Evolutionary conservation across 2,329 filamentous ascomycete genomes (phyloP), one percentile per base, ranked within the genome.

Genomic region (Colletotrichum graminicola): DNA sequence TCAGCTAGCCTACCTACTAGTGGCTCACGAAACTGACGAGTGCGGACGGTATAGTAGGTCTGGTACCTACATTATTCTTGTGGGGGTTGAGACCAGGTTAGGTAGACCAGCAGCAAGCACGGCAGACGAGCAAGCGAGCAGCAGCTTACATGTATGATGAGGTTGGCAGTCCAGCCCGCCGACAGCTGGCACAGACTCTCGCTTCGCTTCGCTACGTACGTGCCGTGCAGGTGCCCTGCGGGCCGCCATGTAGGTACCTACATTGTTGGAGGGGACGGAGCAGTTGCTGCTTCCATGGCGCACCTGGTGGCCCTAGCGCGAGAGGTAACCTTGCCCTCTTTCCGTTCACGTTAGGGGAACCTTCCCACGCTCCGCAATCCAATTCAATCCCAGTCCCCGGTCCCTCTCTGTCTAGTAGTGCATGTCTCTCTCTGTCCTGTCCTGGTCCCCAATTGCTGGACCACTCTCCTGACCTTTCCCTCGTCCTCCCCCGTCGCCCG

Each of bases 291-390:
- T 71, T 63, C 52, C 34, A 71, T 68, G 59, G 68, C 56, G 59
- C 69, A 47, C 65, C 32, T 7, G 54, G 65, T 68, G 69, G 65
- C 52, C 69, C 65, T 29, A 71, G 69, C 69, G 66, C 32, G 49
- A 64, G 45, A 62, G 54, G 65, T 63, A 68, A 68, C 69, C 65
- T 68, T 63, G 65, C 41, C 61, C 47, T 54, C 45, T 71, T 71
- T 71, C 68, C 68, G 62, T 63, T 68, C 68, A 63, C 57, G 59
- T 71, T 68, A 63, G 68, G 68, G 68, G 66, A 68, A 67, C 65
- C 66, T 71, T 67, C 54, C 47, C 47, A 41, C 59, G 69, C 65
- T 71, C 69, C 65, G 69, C 69, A 71, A 69, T 67, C 47, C 67
- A 41, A 21, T 34, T 18, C 43, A 45, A 14, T 16, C 64, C n/a